phyloP scores from a whole-genome alignment of 2,329 filamentous ascomycete genomes.

The Cryphonectria radicalis region DNA sequence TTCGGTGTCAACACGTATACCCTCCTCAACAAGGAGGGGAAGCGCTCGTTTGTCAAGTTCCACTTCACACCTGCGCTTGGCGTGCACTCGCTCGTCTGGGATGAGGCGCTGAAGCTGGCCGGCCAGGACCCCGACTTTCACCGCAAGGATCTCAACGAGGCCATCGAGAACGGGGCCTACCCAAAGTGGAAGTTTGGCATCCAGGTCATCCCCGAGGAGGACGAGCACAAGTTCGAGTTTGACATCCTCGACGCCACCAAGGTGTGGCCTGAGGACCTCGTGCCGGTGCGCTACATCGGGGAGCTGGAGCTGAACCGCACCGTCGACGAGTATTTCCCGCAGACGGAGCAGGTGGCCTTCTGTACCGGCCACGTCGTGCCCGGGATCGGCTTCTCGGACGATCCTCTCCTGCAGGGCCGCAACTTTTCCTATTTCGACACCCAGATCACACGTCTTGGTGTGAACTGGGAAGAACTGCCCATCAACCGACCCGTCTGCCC shows the following conservation, averaged over 20 bases:
- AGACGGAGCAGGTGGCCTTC: slow-evolving; percentile 84
- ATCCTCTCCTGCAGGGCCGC: slow-evolving; percentile 74
- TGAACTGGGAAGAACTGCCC: slow-evolving; percentile 77
- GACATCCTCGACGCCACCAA: slow-evolving; percentile 87
- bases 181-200: slow-evolving; percentile 84
- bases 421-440: slow-evolving; percentile 72
- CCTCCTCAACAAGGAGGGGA: slow-evolving; percentile 68
- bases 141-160: slow-evolving; percentile 74
- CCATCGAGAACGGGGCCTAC: slow-evolving; percentile 71
- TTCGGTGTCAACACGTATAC: slow-evolving; percentile 84
- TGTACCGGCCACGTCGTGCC: slow-evolving; percentile 80
- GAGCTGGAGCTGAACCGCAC: slow-evolving; percentile 80
- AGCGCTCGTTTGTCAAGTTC: slow-evolving; percentile 78
- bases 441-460: slow-evolving; percentile 70
- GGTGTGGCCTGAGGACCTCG: slow-evolving; percentile 78
- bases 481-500: slow-evolving; percentile 78
- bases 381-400: slow-evolving; percentile 77
- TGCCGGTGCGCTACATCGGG: slow-evolving; percentile 78
- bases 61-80: slow-evolving; percentile 75
- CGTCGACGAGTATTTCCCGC: slow-evolving; percentile 79
- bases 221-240: slow-evolving; percentile 80
- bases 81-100: slow-evolving; percentile 77
- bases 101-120: slow-evolving; percentile 75
- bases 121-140: slow-evolving; percentile 83
- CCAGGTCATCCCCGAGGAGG: slow-evolving; percentile 73